Evolutionary conservation across 495 filamentous ascomycete genomes (phyloP).

Genomic region (Neohortaea acidophila): DNA sequence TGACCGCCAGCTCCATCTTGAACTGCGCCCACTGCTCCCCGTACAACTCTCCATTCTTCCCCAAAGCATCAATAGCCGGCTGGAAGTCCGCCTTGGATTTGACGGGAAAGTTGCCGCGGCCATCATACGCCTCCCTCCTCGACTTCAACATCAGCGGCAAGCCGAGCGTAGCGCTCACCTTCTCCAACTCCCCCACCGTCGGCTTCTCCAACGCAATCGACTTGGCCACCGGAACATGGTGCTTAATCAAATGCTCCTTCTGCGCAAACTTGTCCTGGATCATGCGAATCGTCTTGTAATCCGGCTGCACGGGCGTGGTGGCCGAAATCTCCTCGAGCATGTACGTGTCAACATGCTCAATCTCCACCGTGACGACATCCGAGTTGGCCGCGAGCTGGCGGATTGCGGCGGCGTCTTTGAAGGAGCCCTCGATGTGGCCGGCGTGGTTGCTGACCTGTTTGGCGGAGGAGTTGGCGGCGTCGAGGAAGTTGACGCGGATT

Average conservation of each 20-base stretch:
- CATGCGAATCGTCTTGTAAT: constrained; percentile 71
- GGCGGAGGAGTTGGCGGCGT: constrained; percentile 64
- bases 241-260: constrained; percentile 59
- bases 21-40: constrained; percentile 87
- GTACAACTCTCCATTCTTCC: constrained; percentile 52
- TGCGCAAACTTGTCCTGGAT: constrained; percentile 96
- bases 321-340: constrained; percentile 71
- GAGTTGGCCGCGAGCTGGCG: constrained; percentile 58
- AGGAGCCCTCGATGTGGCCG: constrained; percentile 67
- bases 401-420: constrained; percentile 63
- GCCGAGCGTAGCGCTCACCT: constrained; percentile 50
- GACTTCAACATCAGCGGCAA: constrained; percentile 94
- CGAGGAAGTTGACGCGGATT: constrained; percentile 65
- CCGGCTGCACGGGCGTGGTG: constrained; percentile 57
- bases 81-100: constrained; percentile 50
- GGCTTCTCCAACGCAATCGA: constrained; percentile 44
- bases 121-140: constrained; percentile 86
- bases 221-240: constrained; percentile 54
- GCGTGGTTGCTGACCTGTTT: constrained; percentile 74
- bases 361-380: constrained; percentile 88
- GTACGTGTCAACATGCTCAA: constrained; percentile 89
- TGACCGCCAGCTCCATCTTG: constrained; percentile 75
- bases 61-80: constrained; percentile 51
- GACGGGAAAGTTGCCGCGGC: constrained; percentile 77
- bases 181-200: constrained; percentile 42